Conservation (phyloP, 495 filamentous ascomycete genomes). For the Sphaerosporella brunnea region DNA sequence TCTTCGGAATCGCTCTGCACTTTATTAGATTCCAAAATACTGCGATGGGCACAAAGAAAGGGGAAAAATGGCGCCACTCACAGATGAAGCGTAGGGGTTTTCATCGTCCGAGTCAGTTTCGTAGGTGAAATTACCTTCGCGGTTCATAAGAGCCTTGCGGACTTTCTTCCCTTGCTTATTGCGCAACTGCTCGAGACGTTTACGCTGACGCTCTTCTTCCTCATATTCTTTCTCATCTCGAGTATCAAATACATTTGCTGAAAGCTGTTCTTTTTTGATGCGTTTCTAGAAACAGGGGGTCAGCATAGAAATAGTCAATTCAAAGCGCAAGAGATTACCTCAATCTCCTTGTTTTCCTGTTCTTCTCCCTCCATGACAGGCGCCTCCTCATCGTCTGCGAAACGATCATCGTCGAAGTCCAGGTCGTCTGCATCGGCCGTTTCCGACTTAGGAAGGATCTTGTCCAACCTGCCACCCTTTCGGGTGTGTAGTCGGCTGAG, state of each 20-base stretch:
- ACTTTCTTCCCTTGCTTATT: constrained; percentile 56
- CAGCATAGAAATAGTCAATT: no score
- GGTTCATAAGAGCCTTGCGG: constrained; percentile 59
- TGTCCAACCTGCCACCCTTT: constrained; percentile 24
- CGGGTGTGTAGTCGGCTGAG: constrained; percentile 12
- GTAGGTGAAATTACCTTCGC: constrained; percentile 72
- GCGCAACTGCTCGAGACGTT: constrained; percentile 46
- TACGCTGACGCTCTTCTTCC: constrained; percentile 51
- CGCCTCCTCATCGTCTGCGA: constrained; percentile 79
- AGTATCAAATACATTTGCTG: constrained; percentile 69
- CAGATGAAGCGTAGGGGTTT: constrained; percentile 54
- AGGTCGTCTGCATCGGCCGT: constrained; percentile 42
- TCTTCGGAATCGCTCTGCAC: constrained; percentile 31
- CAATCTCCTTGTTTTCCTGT: constrained; percentile 72
- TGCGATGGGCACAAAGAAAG: background rate
- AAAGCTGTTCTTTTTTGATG: constrained; percentile 72
- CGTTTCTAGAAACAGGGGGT: no score
- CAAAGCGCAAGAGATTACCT: constrained; percentile 31
- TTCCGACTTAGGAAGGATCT: constrained; percentile 17
- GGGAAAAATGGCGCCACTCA: constrained; percentile 19
- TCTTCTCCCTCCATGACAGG: constrained; percentile 67
- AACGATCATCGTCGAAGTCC: constrained; percentile 48
- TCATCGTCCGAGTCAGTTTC: constrained; percentile 51
- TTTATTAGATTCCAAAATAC: constrained; percentile 19
- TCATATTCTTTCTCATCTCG: constrained; percentile 78